Base-by-base conservation (phyloP, 257 asterid species). In the Solanum rostratum region DNA sequence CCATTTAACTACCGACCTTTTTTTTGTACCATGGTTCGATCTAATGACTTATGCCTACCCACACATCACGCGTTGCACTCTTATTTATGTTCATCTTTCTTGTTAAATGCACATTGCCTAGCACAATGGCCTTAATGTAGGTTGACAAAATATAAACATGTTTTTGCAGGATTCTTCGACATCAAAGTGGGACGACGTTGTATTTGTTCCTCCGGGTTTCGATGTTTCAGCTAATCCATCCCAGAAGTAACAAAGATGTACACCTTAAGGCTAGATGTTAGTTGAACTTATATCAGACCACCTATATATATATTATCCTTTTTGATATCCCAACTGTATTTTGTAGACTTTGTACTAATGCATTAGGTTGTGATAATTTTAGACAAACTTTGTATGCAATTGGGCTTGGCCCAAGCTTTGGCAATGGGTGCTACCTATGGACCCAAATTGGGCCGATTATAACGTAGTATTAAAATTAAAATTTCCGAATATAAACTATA, bases 161-260 rank as follows among this genome's bases (percentile, higher is more conserved):
- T 73, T 74, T 62, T 85, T 91, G 90, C 95, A 96, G 99, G 97
- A 91, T 88, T 85, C 85, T 76, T 87, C 97, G 29, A 83, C 85
- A 9, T 90, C 97, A 2, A 80, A 83, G 3, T 94, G 97, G 98
- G 93, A 94, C 9, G 98, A 96, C 73, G 93, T 94, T 27, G 96
- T 96, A 82, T 96, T 96, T 90, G 87, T 96, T 81, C 99, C 99
- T 63, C 99, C 99, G 0, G 99, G 98, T 76, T 92, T 89, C 79
- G 98, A 96, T 82, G 95, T 95, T 88, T 89, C 96, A 0, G 91
- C 95, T 3, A 88, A 84, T 87, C 84, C 89, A 22, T 81, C 91
- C 18, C 88, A 50, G 86, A 49, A 74, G 54, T 83, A 55, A 83
- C 29, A 78, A 33, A 27, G 3, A 43, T 43, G 37, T 71, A 43